Percentiles rank a stretch among this genome's conserved stretches.
These are phyloP conservation scores for Bondarzewia mesenterica DNA, from an alignment of 1,284 basidiomycete genomes.

Conservation along the genomic window DNA sequence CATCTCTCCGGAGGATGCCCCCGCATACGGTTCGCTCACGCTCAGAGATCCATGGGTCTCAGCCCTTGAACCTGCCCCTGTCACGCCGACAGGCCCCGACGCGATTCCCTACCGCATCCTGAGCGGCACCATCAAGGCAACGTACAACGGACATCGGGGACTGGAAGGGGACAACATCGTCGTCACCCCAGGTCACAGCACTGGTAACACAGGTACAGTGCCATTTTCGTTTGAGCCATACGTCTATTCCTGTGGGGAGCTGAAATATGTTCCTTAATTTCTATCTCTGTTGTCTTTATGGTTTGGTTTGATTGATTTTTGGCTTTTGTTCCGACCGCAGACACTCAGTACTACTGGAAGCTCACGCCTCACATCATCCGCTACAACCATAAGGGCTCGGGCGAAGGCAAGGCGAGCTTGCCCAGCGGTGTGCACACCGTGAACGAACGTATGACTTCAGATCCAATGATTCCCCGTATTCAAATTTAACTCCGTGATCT, in stretches of 20 bases:
- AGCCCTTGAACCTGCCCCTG: conserved; percentile 46
- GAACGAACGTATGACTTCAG: conserved; percentile 26
- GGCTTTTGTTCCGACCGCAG: too few relatives aligned
- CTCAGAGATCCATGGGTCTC: conserved; percentile 35
- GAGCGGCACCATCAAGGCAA: conserved; percentile 41
- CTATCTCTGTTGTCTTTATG: too few relatives aligned
- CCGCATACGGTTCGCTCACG: conserved; percentile 28
- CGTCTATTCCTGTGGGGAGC: too few relatives aligned
- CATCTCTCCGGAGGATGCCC: conserved; percentile 17
- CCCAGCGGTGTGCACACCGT: conserved; percentile 52
- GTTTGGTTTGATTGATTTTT: too few relatives aligned
- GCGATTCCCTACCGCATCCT: conserved; percentile 41
- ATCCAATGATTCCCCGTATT: not conserved
- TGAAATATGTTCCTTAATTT: too few relatives aligned
- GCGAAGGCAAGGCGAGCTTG: conserved; percentile 24
- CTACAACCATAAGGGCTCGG: conserved; percentile 31
- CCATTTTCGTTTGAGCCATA: too few relatives aligned
- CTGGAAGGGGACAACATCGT: conserved; percentile 22
- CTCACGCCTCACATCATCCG: conserved; percentile 40
- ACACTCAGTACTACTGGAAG: conserved; percentile 40
- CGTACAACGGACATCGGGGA: conserved; percentile 29
- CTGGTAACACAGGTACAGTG: conserved; percentile 37
- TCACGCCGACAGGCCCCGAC: conserved; percentile 36
- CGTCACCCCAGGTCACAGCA: conserved; percentile 45
- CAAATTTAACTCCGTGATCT: not conserved